Evolutionary conservation across 306 rosid species (phyloP), one percentile per base, ranked within the genome.

Genomic region (Lathyrus aphaca): DNA sequence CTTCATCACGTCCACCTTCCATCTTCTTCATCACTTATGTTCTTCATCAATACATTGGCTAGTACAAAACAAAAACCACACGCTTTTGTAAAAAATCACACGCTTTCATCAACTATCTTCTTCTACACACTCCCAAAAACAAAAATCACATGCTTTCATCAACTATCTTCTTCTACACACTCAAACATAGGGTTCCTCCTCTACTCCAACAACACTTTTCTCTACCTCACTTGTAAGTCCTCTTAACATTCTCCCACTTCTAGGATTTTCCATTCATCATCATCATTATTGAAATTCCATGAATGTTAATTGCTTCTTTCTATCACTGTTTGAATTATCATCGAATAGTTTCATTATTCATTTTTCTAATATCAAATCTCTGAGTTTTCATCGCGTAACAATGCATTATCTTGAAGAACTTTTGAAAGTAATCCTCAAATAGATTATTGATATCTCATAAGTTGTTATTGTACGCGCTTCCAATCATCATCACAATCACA

Each of bases 191-290:
- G 74, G 70, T 64, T 49, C 60, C 66, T 80, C 37, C 59, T 65
- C 14, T 4, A 16, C 17, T 42, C 37, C 15, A 11, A 40, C 15
- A 11, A 40, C 71, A 21, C 71, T n/a, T n/a, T n/a, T n/a, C n/a
- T n/a, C n/a, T n/a, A n/a, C n/a, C n/a, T n/a, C n/a, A n/a, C n/a
- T 46, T 13, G 84, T 76, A 12, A 76, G 81, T 72, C 18, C 46
- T 76, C 51, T 67, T 45, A 10, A 37, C 56, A 38, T 61, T 5
- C 65, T 68, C 44, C 35, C 40, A 23, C 58, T 27, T 43, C 62
- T 80, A 69, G 83, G 77, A 68, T 55, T 71, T 74, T 50, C 23
- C 4, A 32, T 40, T n/a, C n/a, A n/a, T n/a, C n/a, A n/a, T n/a
- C n/a, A n/a, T n/a, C n/a, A n/a, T n/a, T n/a, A n/a, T n/a, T n/a